These are phyloP conservation scores for Aspergillus udagawae DNA, from an alignment of 2,329 filamentous ascomycete species.

Conservation along the genomic window DNA sequence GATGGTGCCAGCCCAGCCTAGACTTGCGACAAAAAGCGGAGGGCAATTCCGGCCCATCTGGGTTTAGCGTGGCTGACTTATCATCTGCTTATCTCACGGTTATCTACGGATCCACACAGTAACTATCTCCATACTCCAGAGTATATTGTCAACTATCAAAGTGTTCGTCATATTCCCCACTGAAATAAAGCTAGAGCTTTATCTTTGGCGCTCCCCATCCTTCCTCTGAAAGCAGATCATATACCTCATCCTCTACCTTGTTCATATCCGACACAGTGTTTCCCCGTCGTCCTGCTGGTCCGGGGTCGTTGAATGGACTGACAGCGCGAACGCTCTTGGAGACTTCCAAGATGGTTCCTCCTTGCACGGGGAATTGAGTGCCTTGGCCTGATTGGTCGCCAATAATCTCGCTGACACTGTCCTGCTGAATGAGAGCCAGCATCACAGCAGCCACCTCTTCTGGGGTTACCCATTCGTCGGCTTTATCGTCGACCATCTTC, in stretches of 20 bases:
- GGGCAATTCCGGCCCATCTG: not conserved
- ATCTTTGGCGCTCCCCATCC: slow-evolving; percentile 46
- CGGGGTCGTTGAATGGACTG: slow-evolving; percentile 50
- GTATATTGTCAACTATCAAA: not conserved
- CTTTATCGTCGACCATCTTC: slow-evolving; percentile 44
- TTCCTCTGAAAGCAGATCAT: slow-evolving; percentile 43
- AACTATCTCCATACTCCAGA: no score
- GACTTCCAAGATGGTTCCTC: slow-evolving; percentile 55
- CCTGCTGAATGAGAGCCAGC: slow-evolving; percentile 52
- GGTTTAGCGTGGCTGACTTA: not conserved
- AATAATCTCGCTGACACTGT: slow-evolving; percentile 36
- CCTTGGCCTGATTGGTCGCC: slow-evolving; percentile 29
- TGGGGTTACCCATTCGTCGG: slow-evolving; percentile 56
- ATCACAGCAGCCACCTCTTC: slow-evolving; percentile 59
- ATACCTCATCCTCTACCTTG: slow-evolving; percentile 47
- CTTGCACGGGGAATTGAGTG: slow-evolving; percentile 35
- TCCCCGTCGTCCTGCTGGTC: slow-evolving; percentile 46
- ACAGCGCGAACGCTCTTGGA: slow-evolving; percentile 52
- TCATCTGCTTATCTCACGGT: not conserved
- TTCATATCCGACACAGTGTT: slow-evolving; percentile 43
- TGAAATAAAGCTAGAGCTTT: slow-evolving; percentile 10
- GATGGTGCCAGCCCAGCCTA: not conserved
- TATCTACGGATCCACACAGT: not conserved
- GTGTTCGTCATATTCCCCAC: not conserved
- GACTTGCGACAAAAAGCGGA: not conserved